Percentiles rank a stretch among this genome's conserved stretches.
phyloP scores from a whole-genome alignment of 257 asterid genomes.

The Scutellaria baicalensis region DNA sequence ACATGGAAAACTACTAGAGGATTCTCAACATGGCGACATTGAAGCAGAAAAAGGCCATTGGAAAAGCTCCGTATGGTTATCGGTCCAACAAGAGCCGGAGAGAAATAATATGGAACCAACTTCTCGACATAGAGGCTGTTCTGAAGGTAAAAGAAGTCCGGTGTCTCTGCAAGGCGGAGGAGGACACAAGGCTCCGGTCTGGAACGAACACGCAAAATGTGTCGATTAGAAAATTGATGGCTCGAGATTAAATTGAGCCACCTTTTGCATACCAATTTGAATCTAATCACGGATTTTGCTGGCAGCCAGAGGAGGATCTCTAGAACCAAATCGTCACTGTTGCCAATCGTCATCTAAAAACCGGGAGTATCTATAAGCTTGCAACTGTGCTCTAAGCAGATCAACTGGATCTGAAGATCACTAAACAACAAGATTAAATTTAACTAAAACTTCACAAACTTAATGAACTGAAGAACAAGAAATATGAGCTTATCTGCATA shows the following conservation, averaged over 20 bases:
- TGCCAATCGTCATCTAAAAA: conserved; percentile 2
- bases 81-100: conserved; percentile 15
- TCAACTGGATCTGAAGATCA: neutral
- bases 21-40: neutral
- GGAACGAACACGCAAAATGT: conserved; percentile 12
- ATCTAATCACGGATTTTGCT: conserved; percentile 30
- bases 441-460: neutral
- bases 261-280: conserved; percentile 27
- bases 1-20: conserved; percentile 13
- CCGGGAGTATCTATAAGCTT: neutral
- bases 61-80: conserved; percentile 20
- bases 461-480: neutral
- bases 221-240: conserved; percentile 20
- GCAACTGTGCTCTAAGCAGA: neutral
- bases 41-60: conserved; percentile 34
- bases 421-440: neutral
- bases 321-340: conserved; percentile 13
- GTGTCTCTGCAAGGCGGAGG: conserved; percentile 13
- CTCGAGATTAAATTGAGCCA: conserved; percentile 29
- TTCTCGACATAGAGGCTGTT: neutral
- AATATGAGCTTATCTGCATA: neutral
- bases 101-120: conserved; percentile 11
- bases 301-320: conserved; percentile 28
- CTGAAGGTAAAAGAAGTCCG: conserved; percentile 14
- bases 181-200: conserved; percentile 15